Base-by-base conservation (phyloP, 108 stramenopile species). In the Nitzschia sp. region DNA sequence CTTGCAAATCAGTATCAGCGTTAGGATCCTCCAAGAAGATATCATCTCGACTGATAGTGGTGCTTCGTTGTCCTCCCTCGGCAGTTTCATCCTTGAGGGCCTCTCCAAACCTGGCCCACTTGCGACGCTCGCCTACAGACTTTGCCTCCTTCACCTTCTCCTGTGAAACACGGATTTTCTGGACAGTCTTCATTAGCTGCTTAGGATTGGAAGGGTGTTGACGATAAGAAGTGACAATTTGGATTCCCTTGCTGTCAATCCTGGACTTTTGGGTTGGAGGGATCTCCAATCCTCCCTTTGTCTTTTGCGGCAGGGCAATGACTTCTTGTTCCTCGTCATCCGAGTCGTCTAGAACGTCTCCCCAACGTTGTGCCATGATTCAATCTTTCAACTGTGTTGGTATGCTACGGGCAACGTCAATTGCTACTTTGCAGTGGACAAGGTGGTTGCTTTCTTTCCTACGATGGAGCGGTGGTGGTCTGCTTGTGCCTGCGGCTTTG, bases 71-170 rank as follows among this genome's bases (percentile, higher is more conserved):
- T 26, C 67, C 67, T 19, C 86, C 83, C 53, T 90, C 89, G 53
- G 85, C 80, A 14, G 64, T 69, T 26, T 85, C 89, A 25, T 81
- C 83, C 60, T 77, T 83, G 21, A 67, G 51, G 24, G 90, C 90
- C 57, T 85, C 79, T 37, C 93, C 93, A 73, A 94, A 94, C 64
- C 86, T 89, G 53, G 85, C 84, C 93, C 93, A 94, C 62, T 83
- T 70, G 37, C 89, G 85, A 24, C 90, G 87, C 21, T 77, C 67
- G 3, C 70, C 84, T 7, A 94, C 87, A 39, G 70, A 84, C 41
- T 79, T 79, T 53, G 88, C 58, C 70, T 88, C 90, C 11, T 65
- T 68, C 15, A 85, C 72, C 52, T 72, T 88, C 29, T 77, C 77
- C 37, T 70, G 65, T 9, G 73, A 69, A 10, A 94, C 86, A 26